These are phyloP conservation scores for Aspergillus quadrilineatus DNA, from an alignment of 2,329 filamentous ascomycete genomes.

Conservation along the genomic window DNA sequence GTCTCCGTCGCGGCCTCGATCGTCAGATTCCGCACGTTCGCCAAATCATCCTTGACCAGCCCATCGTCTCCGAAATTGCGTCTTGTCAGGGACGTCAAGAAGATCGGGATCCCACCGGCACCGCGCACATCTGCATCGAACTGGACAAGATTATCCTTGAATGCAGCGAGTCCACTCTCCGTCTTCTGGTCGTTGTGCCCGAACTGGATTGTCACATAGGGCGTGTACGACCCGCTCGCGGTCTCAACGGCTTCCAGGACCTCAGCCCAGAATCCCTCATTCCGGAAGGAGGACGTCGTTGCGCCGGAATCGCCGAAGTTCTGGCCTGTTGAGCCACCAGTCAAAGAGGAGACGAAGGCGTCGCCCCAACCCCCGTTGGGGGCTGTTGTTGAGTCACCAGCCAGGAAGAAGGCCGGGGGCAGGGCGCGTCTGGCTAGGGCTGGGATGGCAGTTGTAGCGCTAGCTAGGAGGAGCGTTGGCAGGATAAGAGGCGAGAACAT, in stretches of 20 bases:
- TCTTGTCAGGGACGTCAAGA: conserved; percentile 13
- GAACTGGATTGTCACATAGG: conserved; percentile 18
- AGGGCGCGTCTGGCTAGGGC: background rate
- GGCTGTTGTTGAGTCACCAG: conserved; percentile 17
- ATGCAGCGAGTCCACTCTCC: conserved; percentile 3
- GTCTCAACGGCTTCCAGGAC: background rate
- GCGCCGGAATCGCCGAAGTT: conserved; percentile 15
- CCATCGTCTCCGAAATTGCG: conserved; percentile 6
- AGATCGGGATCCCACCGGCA: conserved; percentile 15
- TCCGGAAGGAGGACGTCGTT: conserved; percentile 12
- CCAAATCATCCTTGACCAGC: conserved; percentile 6
- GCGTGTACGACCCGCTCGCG: conserved; percentile 1
- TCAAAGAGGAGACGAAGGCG: conserved; percentile 8
- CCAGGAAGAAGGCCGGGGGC: conserved; percentile 12
- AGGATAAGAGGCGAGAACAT: background rate
- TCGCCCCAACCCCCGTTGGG: conserved; percentile 16
- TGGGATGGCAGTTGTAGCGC: background rate
- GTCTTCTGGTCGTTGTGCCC: conserved; percentile 19
- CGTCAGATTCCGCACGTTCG: conserved; percentile 5
- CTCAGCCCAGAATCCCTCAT: conserved; percentile 13
- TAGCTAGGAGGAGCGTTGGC: background rate
- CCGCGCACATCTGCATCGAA: conserved; percentile 10
- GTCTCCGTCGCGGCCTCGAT: conserved; percentile 13
- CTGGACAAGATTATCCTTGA: conserved; percentile 8
- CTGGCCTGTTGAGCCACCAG: conserved; percentile 6